Conservation (phyloP, 164 flowering plant genomes). For the Magnolia changhungtana region DNA sequence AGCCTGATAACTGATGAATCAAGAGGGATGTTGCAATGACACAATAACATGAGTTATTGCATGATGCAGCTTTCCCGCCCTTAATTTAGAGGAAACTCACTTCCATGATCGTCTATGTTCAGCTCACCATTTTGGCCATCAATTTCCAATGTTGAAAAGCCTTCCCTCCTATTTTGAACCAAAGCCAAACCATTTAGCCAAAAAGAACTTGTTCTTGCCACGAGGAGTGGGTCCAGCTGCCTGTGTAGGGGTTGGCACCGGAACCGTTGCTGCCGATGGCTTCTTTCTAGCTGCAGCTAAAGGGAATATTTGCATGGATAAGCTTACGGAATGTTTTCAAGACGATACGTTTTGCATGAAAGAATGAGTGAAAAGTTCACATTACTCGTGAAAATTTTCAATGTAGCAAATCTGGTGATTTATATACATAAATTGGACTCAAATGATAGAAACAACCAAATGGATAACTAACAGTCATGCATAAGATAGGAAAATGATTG, state of each 20-base stretch:
- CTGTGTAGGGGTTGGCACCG: constrained; percentile 24
- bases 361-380: too few species aligned
- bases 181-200: constrained; percentile 61
- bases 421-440: too few species aligned
- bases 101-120: background rate
- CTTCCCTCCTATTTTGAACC: constrained; percentile 33
- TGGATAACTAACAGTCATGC: too few species aligned
- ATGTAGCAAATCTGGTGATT: too few species aligned
- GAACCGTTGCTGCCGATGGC: constrained; percentile 5
- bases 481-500: too few species aligned
- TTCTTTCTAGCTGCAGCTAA: constrained; percentile 9
- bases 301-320: background rate
- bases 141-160: background rate
- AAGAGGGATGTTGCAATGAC: too few species aligned
- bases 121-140: background rate
- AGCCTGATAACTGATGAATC: too few species aligned
- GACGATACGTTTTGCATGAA: too few species aligned
- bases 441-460: too few species aligned
- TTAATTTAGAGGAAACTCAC: background rate
- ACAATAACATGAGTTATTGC: too few species aligned
- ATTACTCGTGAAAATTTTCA: too few species aligned
- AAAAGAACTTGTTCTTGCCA: constrained; percentile 46
- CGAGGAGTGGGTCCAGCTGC: constrained; percentile 25
- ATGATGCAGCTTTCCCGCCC: too few species aligned
- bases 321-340: background rate